Conservation (phyloP, 352 stramenopile genomes). For the Globisporangium acanthophoron region DNA sequence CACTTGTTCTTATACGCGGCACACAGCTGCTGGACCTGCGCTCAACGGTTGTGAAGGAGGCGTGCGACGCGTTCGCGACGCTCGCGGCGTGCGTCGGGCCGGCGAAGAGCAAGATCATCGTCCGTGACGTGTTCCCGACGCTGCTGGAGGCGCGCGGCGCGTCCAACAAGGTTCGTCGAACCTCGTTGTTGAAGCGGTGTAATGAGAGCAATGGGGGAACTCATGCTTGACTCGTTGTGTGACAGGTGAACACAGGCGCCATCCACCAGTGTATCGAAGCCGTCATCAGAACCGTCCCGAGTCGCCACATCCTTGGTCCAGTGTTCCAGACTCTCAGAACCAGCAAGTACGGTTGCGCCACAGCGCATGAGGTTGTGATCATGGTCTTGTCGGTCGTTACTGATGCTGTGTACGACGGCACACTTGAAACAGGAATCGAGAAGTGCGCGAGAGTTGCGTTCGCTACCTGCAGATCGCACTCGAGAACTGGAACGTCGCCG, state of each 20-base stretch:
- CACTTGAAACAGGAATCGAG: conserved; percentile 33
- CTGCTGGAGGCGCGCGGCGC: conserved; percentile 43
- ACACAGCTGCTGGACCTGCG: conserved; percentile 38
- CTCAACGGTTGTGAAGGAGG: conserved; percentile 59
- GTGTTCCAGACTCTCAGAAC: conserved; percentile 34
- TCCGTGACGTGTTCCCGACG: conserved; percentile 59
- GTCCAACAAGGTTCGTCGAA: conserved; percentile 43
- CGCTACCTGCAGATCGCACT: conserved; percentile 42
- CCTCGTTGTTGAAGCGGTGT: not conserved
- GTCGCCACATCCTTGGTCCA: conserved; percentile 41
- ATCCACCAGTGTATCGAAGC: conserved; percentile 50
- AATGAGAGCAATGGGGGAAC: not conserved
- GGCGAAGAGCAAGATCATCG: conserved; percentile 40
- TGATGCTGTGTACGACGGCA: not conserved
- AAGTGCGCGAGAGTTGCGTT: conserved; percentile 59
- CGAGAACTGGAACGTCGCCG: conserved; percentile 22
- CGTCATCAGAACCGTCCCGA: conserved; percentile 35
- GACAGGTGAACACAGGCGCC: conserved; percentile 37
- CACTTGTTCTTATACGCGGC: not conserved
- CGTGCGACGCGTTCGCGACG: conserved; percentile 40
- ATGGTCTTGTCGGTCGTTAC: no score
- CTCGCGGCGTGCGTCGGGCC: conserved; percentile 30
- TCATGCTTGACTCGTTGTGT: not conserved
- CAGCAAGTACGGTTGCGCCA: conserved; percentile 38
- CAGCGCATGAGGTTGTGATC: not conserved